Evolutionary conservation across 1,139 yeast genomes (phyloP).

Genomic region (Debaryomyces nepalensis): DNA sequence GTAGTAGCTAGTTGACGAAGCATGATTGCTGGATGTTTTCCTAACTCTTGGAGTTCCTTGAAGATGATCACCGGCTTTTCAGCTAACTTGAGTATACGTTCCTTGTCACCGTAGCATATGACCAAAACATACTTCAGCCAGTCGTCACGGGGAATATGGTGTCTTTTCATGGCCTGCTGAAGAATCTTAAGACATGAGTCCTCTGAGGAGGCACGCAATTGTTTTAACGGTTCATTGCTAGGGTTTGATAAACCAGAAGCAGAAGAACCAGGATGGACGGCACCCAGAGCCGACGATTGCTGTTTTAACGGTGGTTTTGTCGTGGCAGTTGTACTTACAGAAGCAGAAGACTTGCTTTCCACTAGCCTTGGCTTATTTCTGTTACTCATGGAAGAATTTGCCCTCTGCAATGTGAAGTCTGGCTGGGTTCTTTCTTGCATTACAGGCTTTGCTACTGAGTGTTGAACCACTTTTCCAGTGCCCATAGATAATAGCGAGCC

Average conservation of each 20-base stretch:
- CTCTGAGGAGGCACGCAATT: conserved; percentile 84
- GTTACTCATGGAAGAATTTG: conserved; percentile 15
- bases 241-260: conserved; percentile 10
- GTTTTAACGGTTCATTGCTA: conserved; percentile 73
- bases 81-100: conserved; percentile 77
- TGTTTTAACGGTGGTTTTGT: conserved; percentile 20
- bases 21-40: conserved; percentile 93
- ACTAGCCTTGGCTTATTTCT: conserved; percentile 35
- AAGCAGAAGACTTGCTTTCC: conserved; percentile 34
- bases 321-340: conserved; percentile 22
- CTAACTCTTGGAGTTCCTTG: conserved; percentile 84
- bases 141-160: conserved; percentile 76
- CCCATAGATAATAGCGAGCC: conserved; percentile 48
- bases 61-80: conserved; percentile 92
- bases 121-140: conserved; percentile 91
- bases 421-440: conserved; percentile 15
- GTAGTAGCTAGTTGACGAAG: conserved; percentile 71
- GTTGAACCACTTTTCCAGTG: conserved; percentile 46
- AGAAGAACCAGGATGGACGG: conserved; percentile 19
- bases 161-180: conserved; percentile 88
- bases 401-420: conserved; percentile 21
- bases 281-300: conserved; percentile 20
- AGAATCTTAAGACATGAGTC: conserved; percentile 90
- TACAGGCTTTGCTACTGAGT: conserved; percentile 29
- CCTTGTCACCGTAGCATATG: conserved; percentile 90